Percentiles rank a stretch among this genome's conserved stretches.
phyloP scores from a whole-genome alignment of 225 moss, liverwort and hornwort genomes.

The Anthoceros angustus region DNA sequence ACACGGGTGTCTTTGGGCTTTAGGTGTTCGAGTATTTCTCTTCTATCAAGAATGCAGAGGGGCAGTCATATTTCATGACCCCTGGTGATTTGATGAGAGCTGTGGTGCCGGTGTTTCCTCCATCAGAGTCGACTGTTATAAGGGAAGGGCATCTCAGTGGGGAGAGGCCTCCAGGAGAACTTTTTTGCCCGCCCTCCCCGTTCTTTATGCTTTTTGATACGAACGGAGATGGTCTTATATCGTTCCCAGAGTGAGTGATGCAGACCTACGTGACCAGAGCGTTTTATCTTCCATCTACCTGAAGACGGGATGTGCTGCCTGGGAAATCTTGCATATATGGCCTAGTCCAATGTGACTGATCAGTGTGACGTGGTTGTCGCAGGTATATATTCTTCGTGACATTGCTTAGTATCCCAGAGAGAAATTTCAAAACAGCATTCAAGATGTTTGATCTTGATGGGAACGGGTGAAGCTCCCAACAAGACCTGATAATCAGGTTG shows the following conservation, averaged over 20 bases:
- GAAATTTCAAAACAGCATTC: constrained; percentile 60
- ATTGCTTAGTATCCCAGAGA: constrained; percentile 63
- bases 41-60: constrained; percentile 34
- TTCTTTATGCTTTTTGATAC: constrained; percentile 91
- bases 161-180: constrained; percentile 55
- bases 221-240: constrained; percentile 70
- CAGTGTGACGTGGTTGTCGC: constrained; percentile 9
- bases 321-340: not conserved
- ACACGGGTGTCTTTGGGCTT: constrained; percentile 8
- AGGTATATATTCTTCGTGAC: constrained; percentile 86
- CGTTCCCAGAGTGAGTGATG: constrained; percentile 57
- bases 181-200: constrained; percentile 51
- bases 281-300: not conserved
- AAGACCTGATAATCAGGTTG: not conserved
- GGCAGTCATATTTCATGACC: constrained; percentile 45
- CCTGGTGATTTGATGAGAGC: constrained; percentile 88
- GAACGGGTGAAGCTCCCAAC: constrained; percentile 33
- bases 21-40: constrained; percentile 89
- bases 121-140: constrained; percentile 46
- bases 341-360: not conserved
- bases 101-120: constrained; percentile 73
- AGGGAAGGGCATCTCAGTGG: constrained; percentile 60
- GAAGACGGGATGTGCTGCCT: too few relatives aligned
- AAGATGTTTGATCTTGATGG: constrained; percentile 78
- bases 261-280: not conserved